Evolutionary conservation across 108 stramenopile species (phyloP).

Genomic region (Skeletonema potamos): DNA sequence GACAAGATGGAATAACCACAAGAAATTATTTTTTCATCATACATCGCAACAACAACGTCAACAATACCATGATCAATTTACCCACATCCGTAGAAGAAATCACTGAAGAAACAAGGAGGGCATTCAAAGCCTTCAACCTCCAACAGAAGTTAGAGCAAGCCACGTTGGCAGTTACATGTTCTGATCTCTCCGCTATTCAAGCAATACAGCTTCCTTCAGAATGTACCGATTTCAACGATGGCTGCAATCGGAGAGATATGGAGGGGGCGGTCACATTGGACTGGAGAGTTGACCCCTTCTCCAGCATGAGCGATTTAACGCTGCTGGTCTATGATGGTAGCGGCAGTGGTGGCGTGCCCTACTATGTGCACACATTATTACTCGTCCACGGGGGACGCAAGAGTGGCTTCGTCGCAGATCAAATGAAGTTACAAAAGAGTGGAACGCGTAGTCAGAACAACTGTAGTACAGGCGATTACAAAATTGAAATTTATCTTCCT

Average conservation of each 20-base stretch:
- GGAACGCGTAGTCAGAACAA: background rate
- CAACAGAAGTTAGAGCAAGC: background rate
- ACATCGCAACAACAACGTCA: too few relatives aligned
- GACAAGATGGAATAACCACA: too few relatives aligned
- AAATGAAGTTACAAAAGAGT: slow-evolving; percentile 19
- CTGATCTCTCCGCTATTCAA: slow-evolving; percentile 5
- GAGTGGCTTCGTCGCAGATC: slow-evolving; percentile 31
- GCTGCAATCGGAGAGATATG: slow-evolving; percentile 1
- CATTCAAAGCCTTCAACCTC: background rate
- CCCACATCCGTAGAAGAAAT: background rate
- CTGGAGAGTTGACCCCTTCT: slow-evolving; percentile 30
- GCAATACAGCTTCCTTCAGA: slow-evolving; percentile 5
- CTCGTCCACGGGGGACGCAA: slow-evolving; percentile 32
- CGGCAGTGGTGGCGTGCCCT: slow-evolving; percentile 9
- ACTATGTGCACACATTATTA: slow-evolving; percentile 28
- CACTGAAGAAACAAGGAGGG: slow-evolving; percentile 9
- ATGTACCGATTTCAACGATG: background rate
- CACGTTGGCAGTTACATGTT: background rate
- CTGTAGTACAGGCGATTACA: slow-evolving; percentile 1
- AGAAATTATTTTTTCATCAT: too few relatives aligned
- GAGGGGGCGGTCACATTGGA: slow-evolving; percentile 20
- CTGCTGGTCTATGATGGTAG: slow-evolving; percentile 39
- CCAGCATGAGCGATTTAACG: slow-evolving; percentile 29
- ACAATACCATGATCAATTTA: background rate
- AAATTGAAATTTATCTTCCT: slow-evolving; percentile 33